phyloP scores from a whole-genome alignment of 2,329 filamentous ascomycete species.

The Drechslera avenae region DNA sequence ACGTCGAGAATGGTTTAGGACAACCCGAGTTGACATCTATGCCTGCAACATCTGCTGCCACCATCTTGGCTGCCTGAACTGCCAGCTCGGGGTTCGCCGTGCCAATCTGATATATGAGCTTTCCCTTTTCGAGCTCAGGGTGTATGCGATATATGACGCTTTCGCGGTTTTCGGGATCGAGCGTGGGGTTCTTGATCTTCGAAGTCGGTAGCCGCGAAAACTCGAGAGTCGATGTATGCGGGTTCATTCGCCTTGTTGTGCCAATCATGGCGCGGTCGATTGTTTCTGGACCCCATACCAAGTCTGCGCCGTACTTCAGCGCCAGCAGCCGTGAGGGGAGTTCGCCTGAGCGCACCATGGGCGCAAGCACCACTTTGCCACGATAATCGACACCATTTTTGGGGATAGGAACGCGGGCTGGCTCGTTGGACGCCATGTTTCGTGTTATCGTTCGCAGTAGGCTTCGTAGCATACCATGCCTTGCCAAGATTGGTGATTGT shows the following conservation, averaged over 20 bases:
- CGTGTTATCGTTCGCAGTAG: constrained; percentile 33
- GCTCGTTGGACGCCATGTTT: constrained; percentile 38
- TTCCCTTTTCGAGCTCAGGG: constrained; percentile 73
- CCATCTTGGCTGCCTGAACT: constrained; percentile 80
- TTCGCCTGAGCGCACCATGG: constrained; percentile 98
- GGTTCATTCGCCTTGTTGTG: constrained; percentile 76
- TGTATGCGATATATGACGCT: constrained; percentile 85
- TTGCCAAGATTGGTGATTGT: not conserved
- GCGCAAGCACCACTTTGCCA: constrained; percentile 90
- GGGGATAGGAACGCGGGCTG: constrained; percentile 78
- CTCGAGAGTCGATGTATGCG: constrained; percentile 78
- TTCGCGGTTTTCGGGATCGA: constrained; percentile 58
- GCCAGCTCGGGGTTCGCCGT: constrained; percentile 82
- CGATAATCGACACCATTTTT: constrained; percentile 89
- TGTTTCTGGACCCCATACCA: constrained; percentile 98
- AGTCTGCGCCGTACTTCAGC: constrained; percentile 91
- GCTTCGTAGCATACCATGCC: constrained; percentile 50
- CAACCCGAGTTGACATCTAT: constrained; percentile 99
- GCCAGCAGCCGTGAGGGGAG: constrained; percentile 86
- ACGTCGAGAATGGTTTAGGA: constrained; percentile 93
- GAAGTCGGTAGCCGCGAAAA: constrained; percentile 79
- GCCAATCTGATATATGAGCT: constrained; percentile 89
- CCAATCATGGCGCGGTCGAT: constrained; percentile 92
- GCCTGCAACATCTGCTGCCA: constrained; percentile 85
- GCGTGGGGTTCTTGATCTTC: constrained; percentile 64